Evolutionary conservation across 2,329 filamentous ascomycete genomes (phyloP), one percentile per base, ranked within the genome.

Genomic region (Pseudopithomyces maydicus): DNA sequence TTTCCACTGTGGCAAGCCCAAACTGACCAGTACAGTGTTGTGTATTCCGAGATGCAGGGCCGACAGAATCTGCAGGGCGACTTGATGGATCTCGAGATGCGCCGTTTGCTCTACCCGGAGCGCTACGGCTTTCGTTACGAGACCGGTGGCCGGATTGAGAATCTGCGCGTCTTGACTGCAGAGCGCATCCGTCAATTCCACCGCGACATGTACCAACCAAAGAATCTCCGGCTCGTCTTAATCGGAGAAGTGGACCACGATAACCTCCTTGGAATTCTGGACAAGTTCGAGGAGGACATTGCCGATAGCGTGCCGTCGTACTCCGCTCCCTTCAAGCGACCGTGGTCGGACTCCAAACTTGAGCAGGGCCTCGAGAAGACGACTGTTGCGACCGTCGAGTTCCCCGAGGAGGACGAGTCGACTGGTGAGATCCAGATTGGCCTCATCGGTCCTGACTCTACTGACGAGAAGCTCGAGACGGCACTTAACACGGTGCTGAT

Each of bases 11-110:
- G 7, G 3, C 29, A 7, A 6, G 35, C 10, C 26, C 42, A 20
- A 19, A 41, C 61, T 72, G 46, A 74, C 43, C 2, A 4, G 8
- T 14, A 15, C 19, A 77, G 92, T 61, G 93, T 97, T 1, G 95
- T 99, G 8, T 99, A 99, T 77, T 97, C 94, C 0, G 95, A 99
- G 78, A 99, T 99, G 95, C 95, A 99, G 77, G 95, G 89, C 22
- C 88, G 97, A 2, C 90, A 98, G 72, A 96, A 96, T 72, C 88
- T 87, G 51, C 88, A 90, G 63, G 82, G 84, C 7, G 92, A 97
- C 74, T 85, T 98, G 56, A 97, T 98, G 85, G 91, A 97, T 62
- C 82, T 97, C 55, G 85, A 86, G 62, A 89, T 91, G 51, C 88
- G 91, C 39, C 87, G 91, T 2, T 80, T 95, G 43, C 81, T 97